These are phyloP conservation scores for Grosmannia clavigera DNA, from an alignment of 2,329 filamentous ascomycete genomes.

Conservation along the genomic window DNA sequence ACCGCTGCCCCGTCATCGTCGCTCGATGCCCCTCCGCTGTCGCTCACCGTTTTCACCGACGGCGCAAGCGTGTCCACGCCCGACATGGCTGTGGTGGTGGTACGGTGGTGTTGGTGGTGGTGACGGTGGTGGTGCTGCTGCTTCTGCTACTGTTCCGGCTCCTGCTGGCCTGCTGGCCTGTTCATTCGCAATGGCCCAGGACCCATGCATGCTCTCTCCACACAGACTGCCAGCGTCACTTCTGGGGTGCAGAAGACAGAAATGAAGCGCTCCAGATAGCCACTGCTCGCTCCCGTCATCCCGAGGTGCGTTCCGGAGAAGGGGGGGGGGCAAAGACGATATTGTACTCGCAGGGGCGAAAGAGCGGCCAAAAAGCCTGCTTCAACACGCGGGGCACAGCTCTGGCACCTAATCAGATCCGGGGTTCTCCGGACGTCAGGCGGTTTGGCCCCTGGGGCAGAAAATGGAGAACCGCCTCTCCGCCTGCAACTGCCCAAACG, in stretches of 20 bases:
- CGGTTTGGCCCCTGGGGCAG: background rate
- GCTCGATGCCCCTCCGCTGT: background rate
- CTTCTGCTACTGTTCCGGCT: background rate
- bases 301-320: background rate
- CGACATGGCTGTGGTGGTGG: background rate
- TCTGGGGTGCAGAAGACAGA: too few species aligned
- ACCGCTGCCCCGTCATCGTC: background rate
- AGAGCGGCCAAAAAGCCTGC: background rate
- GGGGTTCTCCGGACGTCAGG: background rate
- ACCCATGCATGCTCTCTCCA: background rate
- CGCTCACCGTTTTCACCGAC: conserved; percentile 3
- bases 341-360: background rate
- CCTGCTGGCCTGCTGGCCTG: too few species aligned
- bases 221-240: too few species aligned
- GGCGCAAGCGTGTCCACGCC: background rate
- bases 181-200: too few species aligned
- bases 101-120: too few species aligned
- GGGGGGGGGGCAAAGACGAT: too few species aligned
- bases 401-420: background rate
- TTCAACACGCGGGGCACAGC: background rate
- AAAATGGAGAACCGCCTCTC: background rate
- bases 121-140: background rate
- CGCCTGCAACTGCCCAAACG: too few species aligned
- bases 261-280: too few species aligned
- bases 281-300: background rate